Evolutionary conservation across 2,329 filamentous ascomycete genomes (phyloP).

Genomic region (Aspergillus sp.): DNA sequence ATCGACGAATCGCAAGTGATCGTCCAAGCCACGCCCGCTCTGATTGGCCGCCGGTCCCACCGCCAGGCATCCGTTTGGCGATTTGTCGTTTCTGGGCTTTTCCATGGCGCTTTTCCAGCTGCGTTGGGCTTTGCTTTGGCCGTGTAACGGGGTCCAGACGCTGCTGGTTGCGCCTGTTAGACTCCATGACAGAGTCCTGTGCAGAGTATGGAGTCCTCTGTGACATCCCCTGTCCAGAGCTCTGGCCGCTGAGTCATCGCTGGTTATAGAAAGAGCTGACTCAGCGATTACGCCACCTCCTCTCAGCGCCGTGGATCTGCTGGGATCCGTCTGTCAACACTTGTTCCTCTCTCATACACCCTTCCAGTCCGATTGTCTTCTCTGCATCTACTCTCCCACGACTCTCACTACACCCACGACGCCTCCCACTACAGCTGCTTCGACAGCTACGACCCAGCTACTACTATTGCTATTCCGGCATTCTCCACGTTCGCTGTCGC

Average conservation of each 20-base stretch:
- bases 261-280: background rate
- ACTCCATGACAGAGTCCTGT: background rate
- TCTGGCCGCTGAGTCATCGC: background rate
- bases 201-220: background rate
- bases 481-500: no score
- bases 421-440: no score
- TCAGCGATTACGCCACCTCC: slow-evolving; percentile 1
- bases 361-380: background rate
- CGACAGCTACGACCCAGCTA: no score
- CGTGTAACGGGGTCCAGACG: background rate
- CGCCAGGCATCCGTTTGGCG: background rate
- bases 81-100: background rate
- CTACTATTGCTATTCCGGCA: no score
- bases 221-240: background rate
- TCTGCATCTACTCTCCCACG: background rate
- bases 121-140: background rate
- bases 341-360: slow-evolving; percentile 6
- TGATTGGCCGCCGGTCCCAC: background rate
- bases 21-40: background rate
- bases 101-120: no score
- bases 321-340: background rate
- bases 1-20: background rate
- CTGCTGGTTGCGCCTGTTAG: background rate
- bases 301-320: background rate
- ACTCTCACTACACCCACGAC: no score